Percentiles rank a stretch among this genome's conserved stretches.
These are phyloP conservation scores for Tagetes erecta DNA, from an alignment of 129 eudicot species.

Conservation along the genomic window DNA sequence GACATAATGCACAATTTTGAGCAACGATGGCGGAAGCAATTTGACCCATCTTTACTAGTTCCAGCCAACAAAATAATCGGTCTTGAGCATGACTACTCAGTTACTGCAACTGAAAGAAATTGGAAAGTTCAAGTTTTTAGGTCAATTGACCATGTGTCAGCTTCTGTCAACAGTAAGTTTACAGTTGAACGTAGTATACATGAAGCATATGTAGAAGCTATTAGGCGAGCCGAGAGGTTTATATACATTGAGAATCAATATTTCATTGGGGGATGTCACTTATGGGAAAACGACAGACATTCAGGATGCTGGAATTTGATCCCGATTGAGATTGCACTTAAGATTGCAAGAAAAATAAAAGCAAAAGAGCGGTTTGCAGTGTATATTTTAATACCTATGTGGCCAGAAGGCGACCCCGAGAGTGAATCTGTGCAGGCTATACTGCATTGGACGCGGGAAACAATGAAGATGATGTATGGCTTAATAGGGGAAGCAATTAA, in stretches of 20 bases:
- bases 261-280: conserved; percentile 86
- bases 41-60: conserved; percentile 57
- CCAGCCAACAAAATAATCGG: conserved; percentile 44
- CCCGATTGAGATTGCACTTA: conserved; percentile 89
- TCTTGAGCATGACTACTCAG: conserved; percentile 35
- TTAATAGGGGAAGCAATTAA: conserved; percentile 66
- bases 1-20: conserved; percentile 81
- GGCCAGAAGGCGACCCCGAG: conserved; percentile 96
- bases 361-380: conserved; percentile 74
- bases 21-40: conserved; percentile 87
- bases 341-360: conserved; percentile 64
- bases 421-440: conserved; percentile 86
- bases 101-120: conserved; percentile 25
- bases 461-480: conserved; percentile 90
- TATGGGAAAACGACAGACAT: conserved; percentile 75
- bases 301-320: conserved; percentile 84
- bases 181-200: conserved; percentile 66
- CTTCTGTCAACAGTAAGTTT: conserved; percentile 47
- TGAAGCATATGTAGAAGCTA: conserved; percentile 89
- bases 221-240: conserved; percentile 82
- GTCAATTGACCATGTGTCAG: conserved; percentile 79
- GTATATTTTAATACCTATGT: conserved; percentile 86
- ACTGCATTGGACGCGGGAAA: conserved; percentile 81
- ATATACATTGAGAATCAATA: conserved; percentile 94
- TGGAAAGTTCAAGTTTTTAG: conserved; percentile 96